phyloP scores from a whole-genome alignment of 192 early-diverging fungal species.

The Podila verticillata region DNA sequence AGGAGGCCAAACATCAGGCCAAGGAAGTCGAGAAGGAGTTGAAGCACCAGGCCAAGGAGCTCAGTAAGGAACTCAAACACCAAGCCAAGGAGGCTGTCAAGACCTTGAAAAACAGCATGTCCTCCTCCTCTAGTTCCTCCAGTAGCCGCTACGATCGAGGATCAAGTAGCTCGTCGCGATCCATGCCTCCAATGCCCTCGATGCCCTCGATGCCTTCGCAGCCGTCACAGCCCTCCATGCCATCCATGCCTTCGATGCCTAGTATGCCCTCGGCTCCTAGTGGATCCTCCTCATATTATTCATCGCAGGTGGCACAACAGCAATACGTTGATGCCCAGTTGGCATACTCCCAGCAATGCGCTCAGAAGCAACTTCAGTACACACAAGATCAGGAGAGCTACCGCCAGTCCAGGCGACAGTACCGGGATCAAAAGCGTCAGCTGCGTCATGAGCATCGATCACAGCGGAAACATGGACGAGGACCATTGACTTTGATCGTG shows the following conservation, averaged over 20 bases:
- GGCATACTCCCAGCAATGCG: conserved; percentile 3
- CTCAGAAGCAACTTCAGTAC: not conserved
- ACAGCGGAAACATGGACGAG: not conserved
- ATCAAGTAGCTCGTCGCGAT: not conserved
- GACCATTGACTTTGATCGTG: not conserved
- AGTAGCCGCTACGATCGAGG: not conserved
- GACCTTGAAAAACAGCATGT: not conserved
- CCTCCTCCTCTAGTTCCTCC: too few relatives aligned
- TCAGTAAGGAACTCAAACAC: not conserved
- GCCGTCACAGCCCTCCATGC: too few relatives aligned
- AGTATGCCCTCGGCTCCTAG: not conserved
- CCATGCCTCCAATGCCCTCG: too few relatives aligned
- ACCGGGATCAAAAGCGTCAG: conserved; percentile 8
- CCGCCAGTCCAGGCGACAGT: not conserved
- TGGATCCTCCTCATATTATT: not conserved
- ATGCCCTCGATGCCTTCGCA: not conserved
- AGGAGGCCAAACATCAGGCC: not conserved
- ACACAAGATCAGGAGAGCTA: not conserved
- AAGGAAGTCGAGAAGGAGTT: not conserved
- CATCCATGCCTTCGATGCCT: too few relatives aligned
- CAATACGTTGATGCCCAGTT: too few relatives aligned
- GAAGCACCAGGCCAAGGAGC: not conserved
- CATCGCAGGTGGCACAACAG: not conserved
- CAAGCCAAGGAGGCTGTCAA: not conserved
- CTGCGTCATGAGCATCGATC: not conserved